Evolutionary conservation across 108 stramenopile genomes (phyloP), one percentile per base, ranked within the genome.

Genomic region (Skeletonema potamos): DNA sequence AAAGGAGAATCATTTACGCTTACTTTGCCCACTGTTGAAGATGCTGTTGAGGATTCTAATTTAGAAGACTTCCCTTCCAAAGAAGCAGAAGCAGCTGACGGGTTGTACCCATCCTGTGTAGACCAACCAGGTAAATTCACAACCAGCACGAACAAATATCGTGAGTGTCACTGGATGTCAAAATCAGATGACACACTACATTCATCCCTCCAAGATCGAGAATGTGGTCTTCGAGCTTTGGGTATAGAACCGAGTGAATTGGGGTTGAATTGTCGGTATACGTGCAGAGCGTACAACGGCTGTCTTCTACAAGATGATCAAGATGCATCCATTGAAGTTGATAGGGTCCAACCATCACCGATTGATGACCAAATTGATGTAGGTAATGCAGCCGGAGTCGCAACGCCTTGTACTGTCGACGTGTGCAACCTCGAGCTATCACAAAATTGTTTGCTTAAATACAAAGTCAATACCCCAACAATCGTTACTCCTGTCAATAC

Each of bases 271-370:
- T 78, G 77, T 51, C 57, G 54, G 5, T 56, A 60, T 36, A 67
- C 60, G 6, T 78, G 77, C 9, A 44, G 66, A 30, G 70, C 64
- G 6, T 72, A 78, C 65, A 78, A 78, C 63, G 77, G 64, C n/a
- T 78, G 77, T 24, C 41, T 60, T 28, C 12, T 44, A 34, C 43
- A 7, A 39, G 55, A 58, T 37, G 15, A 12, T 10, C 32, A 27
- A 18, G 48, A 51, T 43, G 59, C 17, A 22, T 2, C 26, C 13
- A 48, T 26, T 24, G 32, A 54, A 27, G 29, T 30, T 20, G 27
- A 18, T 1, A 32, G 0, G 28, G 61, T 54, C 18, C 59, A 55
- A 48, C 20, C 15, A 15, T 54, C 28, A 28, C 54, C 27, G 36
- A 63, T 22, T 20, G 54, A 56, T 36, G 15, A 56, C 33, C 9